phyloP scores from a whole-genome alignment of 2,329 filamentous ascomycete genomes.

The Cordyceps cicadae region DNA sequence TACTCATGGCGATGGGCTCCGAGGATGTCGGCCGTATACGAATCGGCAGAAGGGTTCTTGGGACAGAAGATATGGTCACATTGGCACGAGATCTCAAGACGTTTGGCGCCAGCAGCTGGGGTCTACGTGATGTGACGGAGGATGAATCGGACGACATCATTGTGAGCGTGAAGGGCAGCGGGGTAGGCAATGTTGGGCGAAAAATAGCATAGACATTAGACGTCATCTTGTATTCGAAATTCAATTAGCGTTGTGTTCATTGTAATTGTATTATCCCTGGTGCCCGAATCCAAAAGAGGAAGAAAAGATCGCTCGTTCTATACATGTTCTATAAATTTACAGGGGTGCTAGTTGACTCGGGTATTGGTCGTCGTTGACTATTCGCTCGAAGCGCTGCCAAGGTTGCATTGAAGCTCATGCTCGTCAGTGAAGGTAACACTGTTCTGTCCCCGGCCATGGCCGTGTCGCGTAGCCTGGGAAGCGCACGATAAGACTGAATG shows the following conservation, averaged over 20 bases:
- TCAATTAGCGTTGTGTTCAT: slow-evolving; percentile 14
- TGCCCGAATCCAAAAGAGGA: background rate
- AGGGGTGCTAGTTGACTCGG: slow-evolving; percentile 15
- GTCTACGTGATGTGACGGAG: slow-evolving; percentile 64
- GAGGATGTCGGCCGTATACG: slow-evolving; percentile 88
- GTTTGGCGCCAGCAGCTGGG: slow-evolving; percentile 91
- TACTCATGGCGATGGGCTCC: slow-evolving; percentile 94
- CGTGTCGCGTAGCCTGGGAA: slow-evolving; percentile 40
- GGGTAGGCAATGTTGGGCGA: slow-evolving; percentile 88
- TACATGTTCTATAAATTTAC: slow-evolving; percentile 16
- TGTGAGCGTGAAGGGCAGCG: slow-evolving; percentile 83
- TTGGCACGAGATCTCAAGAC: slow-evolving; percentile 75
- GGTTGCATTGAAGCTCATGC: slow-evolving; percentile 46
- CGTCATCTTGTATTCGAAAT: slow-evolving; percentile 14
- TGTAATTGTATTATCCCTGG: background rate
- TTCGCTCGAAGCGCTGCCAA: slow-evolving; percentile 38
- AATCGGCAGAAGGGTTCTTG: slow-evolving; percentile 73
- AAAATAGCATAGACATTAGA: slow-evolving; percentile 60
- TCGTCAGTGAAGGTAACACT: slow-evolving; percentile 44
- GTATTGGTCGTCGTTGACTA: slow-evolving; percentile 31
- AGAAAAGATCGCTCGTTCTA: background rate
- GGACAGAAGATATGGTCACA: slow-evolving; percentile 68
- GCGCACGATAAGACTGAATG: slow-evolving; percentile 42
- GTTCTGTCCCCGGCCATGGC: slow-evolving; percentile 38
- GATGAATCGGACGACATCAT: slow-evolving; percentile 66